Evolutionary conservation across 1,284 basidiomycete species (phyloP).

Genomic region (Dichomitus squalens): DNA sequence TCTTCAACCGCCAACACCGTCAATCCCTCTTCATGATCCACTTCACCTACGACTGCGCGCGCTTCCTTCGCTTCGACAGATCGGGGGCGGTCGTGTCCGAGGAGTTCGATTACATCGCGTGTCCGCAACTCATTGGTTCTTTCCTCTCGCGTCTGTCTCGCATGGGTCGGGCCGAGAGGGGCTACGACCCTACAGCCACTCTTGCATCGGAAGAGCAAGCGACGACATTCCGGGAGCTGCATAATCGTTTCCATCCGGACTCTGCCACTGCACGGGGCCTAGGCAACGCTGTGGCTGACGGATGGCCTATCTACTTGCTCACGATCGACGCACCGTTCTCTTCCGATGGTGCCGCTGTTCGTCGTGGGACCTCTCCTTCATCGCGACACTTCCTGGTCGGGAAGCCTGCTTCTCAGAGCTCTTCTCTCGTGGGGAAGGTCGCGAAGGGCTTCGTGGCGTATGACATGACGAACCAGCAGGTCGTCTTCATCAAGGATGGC

Average conservation of each 20-base stretch:
- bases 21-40: slow-evolving; percentile 1
- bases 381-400: not conserved
- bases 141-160: not conserved
- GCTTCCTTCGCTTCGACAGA: not conserved
- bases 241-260: not conserved
- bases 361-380: not conserved
- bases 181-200: slow-evolving; percentile 1
- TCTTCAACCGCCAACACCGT: slow-evolving; percentile 1
- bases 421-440: not conserved
- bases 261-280: not conserved
- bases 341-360: not conserved
- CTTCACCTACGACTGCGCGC: not conserved
- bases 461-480: not conserved
- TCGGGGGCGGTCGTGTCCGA: not conserved
- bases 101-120: slow-evolving; percentile 1
- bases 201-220: not conserved
- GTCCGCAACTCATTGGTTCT: not conserved
- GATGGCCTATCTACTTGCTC: not conserved
- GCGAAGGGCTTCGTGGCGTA: slow-evolving; percentile 1
- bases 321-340: not conserved
- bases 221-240: not conserved
- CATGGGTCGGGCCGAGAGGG: not conserved
- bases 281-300: not conserved
- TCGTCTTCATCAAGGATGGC: slow-evolving; percentile 1
- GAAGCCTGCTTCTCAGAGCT: not conserved